Evolutionary conservation across 768 basidiomycete genomes (phyloP).

Genomic region (Baorangia bicolor): DNA sequence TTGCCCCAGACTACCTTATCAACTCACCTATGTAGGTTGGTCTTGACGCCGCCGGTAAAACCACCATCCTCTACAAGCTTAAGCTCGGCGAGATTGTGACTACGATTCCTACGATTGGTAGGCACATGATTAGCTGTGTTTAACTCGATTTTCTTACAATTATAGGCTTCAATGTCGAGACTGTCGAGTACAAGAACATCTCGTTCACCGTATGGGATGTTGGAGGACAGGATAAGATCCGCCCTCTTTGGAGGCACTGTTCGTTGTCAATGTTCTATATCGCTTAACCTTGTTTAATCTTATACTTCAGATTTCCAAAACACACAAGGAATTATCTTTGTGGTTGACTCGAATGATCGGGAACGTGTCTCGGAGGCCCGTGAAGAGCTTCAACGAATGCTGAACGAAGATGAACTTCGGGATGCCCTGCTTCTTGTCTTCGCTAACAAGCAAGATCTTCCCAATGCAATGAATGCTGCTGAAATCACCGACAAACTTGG

Average conservation of each 20-base stretch:
- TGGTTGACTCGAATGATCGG: constrained; percentile 98
- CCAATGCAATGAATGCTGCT: constrained; percentile 99
- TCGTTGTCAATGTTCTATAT: constrained; percentile 37
- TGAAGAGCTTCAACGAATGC: constrained; percentile 98
- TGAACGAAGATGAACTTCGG: constrained; percentile 99
- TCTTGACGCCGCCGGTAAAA: constrained; percentile 99
- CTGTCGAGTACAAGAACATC: constrained; percentile 99
- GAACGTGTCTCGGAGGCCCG: constrained; percentile 99
- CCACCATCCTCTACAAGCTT: constrained; percentile 97
- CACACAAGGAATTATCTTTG: constrained; percentile 99
- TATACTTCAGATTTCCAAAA: constrained; percentile 91
- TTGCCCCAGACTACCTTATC: constrained; percentile 15
- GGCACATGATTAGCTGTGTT: constrained; percentile 32
- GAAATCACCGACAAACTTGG: constrained; percentile 99
- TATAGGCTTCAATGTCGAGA: constrained; percentile 98
- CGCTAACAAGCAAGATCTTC: constrained; percentile 99
- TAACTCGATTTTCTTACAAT: constrained; percentile 13
- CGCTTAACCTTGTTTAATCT: constrained; percentile 12
- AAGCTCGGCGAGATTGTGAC: constrained; percentile 99
- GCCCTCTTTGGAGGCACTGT: constrained; percentile 99
- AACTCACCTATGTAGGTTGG: constrained; percentile 64
- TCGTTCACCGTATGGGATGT: constrained; percentile 99
- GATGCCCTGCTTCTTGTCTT: constrained; percentile 98
- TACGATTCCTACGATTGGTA: constrained; percentile 99
- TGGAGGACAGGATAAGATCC: constrained; percentile 99